These are phyloP conservation scores for Anthracocystis setariae DNA, from an alignment of 1,284 basidiomycete genomes.

Conservation along the genomic window DNA sequence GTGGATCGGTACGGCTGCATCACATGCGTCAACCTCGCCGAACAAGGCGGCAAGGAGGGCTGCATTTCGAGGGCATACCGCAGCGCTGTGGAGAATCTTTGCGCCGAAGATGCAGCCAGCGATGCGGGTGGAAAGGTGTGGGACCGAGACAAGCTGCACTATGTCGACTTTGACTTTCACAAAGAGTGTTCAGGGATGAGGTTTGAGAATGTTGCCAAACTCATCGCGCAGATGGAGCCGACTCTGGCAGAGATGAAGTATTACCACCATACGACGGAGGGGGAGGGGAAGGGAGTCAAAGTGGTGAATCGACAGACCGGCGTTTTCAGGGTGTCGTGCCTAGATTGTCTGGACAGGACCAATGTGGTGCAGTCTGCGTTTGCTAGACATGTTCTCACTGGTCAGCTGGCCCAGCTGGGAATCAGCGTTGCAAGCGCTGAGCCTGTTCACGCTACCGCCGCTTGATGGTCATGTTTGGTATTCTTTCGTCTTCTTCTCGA, in stretches of 20 bases:
- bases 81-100: conserved; percentile 73
- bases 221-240: conserved; percentile 83
- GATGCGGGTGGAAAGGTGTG: conserved; percentile 76
- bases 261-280: conserved; percentile 57
- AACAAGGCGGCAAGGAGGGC: conserved; percentile 87
- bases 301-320: conserved; percentile 75
- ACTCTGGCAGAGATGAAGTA: conserved; percentile 73
- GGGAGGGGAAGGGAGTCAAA: conserved; percentile 72
- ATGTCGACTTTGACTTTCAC: conserved; percentile 97
- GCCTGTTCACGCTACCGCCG: not conserved
- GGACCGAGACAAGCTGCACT: conserved; percentile 91
- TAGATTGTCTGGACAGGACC: conserved; percentile 95
- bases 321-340: conserved; percentile 90
- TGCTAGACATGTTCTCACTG: conserved; percentile 80
- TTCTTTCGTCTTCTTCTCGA: not conserved
- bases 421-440: conserved; percentile 19
- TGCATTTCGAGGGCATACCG: conserved; percentile 81
- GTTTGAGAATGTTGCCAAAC: conserved; percentile 71
- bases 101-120: conserved; percentile 84
- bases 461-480: not conserved
- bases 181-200: conserved; percentile 78
- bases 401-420: conserved; percentile 70
- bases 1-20: conserved; percentile 73
- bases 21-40: conserved; percentile 78
- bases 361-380: conserved; percentile 97